A percentile compares a stretch with the other conserved stretches of the same genome.
phyloP scores from a whole-genome alignment of 768 basidiomycete species.

The Serendipita sp. region DNA sequence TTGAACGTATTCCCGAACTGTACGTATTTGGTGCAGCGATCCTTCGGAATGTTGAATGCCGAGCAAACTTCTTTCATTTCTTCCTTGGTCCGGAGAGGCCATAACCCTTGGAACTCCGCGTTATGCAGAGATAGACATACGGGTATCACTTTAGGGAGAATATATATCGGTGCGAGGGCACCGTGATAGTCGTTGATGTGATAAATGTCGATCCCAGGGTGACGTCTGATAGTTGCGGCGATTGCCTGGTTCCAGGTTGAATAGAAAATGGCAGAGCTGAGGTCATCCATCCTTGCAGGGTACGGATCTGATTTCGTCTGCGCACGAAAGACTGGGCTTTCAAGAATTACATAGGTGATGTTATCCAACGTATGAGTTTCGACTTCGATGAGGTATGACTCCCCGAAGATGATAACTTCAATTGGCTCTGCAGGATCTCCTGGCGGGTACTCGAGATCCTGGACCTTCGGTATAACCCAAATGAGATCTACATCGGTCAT shows the following conservation, averaged over 20 bases:
- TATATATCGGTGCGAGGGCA: conserved; percentile 77
- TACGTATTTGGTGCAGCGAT: conserved; percentile 90
- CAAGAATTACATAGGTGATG: conserved; percentile 87
- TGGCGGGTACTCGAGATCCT: conserved; percentile 82
- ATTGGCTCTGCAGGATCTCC: conserved; percentile 88
- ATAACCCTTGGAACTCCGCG: conserved; percentile 93
- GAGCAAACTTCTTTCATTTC: conserved; percentile 99
- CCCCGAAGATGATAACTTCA: conserved; percentile 92
- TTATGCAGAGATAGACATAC: conserved; percentile 89
- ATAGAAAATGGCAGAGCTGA: conserved; percentile 93
- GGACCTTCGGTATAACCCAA: conserved; percentile 91
- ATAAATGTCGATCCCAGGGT: conserved; percentile 81
- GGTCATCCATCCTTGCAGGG: conserved; percentile 92
- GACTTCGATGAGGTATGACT: conserved; percentile 89
- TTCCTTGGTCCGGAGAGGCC: conserved; percentile 92
- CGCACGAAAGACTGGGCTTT: conserved; percentile 91
- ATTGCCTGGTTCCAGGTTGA: conserved; percentile 98
- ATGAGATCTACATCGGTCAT: conserved; percentile 93
- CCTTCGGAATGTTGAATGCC: conserved; percentile 94
- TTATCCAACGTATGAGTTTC: conserved; percentile 88
- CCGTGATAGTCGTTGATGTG: conserved; percentile 95
- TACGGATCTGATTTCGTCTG: conserved; percentile 94
- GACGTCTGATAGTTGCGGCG: conserved; percentile 74
- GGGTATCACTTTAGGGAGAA: conserved; percentile 81
- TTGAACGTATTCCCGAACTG: conserved; percentile 99